Evolutionary conservation across 768 basidiomycete genomes (phyloP).

Genomic region (Mycena kentingensis): DNA sequence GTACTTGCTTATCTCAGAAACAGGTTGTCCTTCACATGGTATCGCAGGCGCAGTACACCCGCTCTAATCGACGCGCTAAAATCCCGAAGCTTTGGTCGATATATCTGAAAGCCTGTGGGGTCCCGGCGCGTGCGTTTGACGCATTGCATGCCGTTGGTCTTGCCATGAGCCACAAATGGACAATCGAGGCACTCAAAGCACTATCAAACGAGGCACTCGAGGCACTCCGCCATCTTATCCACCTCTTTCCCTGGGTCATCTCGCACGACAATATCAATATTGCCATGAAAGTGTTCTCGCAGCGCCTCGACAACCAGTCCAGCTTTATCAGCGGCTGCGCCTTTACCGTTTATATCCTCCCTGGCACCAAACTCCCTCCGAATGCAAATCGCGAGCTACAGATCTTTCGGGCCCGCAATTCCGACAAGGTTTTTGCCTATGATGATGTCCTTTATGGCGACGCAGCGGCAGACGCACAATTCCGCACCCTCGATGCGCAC

Average conservation of each 20-base stretch:
- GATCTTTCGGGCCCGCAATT: neutral
- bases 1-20: neutral
- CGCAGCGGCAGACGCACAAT: neutral
- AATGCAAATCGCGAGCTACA: slow-evolving; percentile 11
- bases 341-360: too few relatives aligned
- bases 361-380: slow-evolving; percentile 3
- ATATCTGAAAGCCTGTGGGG: slow-evolving; percentile 25
- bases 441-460: neutral
- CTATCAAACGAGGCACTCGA: slow-evolving; percentile 17
- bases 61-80: slow-evolving; percentile 11
- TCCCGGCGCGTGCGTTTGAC: slow-evolving; percentile 21
- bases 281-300: slow-evolving; percentile 26
- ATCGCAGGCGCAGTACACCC: slow-evolving; percentile 21
- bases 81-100: slow-evolving; percentile 22
- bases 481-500: neutral
- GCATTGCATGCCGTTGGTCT: slow-evolving; percentile 21
- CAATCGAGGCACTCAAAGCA: neutral
- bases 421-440: neutral
- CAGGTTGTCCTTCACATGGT: slow-evolving; percentile 10
- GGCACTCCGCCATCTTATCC: slow-evolving; percentile 2
- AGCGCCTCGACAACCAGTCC: slow-evolving; percentile 26
- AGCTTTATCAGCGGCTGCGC: slow-evolving; percentile 28
- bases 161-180: slow-evolving; percentile 21
- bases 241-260: slow-evolving; percentile 17
- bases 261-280: too few relatives aligned